Percentiles rank a stretch among this genome's conserved stretches.
Conservation (phyloP, 768 basidiomycete genomes). For the Lactarius sp. region DNA sequence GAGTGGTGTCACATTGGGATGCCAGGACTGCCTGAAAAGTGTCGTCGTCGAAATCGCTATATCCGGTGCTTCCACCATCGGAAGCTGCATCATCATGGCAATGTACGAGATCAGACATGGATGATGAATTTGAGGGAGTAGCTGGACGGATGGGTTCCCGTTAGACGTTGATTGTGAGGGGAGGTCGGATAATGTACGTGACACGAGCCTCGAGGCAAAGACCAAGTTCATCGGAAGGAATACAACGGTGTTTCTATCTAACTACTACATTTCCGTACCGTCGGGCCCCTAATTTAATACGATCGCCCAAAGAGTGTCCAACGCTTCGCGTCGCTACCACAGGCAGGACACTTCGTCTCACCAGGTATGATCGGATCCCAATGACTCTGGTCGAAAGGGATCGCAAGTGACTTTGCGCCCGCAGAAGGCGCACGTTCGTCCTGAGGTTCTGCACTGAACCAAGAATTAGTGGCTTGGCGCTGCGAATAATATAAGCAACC, state of each 20-base stretch:
- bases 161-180: neutral
- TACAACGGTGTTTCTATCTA: neutral
- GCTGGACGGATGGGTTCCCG: no score
- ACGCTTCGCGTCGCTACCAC: conserved; percentile 82
- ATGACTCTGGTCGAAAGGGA: conserved; percentile 88
- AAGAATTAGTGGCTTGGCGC: conserved; percentile 1
- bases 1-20: neutral
- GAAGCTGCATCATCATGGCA: neutral
- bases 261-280: neutral
- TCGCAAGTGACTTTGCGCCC: conserved; percentile 94
- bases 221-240: neutral
- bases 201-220: neutral
- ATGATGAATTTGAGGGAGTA: neutral
- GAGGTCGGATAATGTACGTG: neutral
- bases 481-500: conserved; percentile 32
- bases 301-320: conserved; percentile 97
- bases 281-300: conserved; percentile 40
- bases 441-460: conserved; percentile 67
- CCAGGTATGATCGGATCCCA: conserved; percentile 79
- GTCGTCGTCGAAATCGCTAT: conserved; percentile 19
- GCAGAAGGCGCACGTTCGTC: conserved; percentile 96
- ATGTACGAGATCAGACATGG: neutral
- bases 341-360: conserved; percentile 86
- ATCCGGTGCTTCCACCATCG: conserved; percentile 8
- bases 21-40: neutral